phyloP scores from a whole-genome alignment of 169 alveolate species.

The Eimeria falciformis region DNA sequence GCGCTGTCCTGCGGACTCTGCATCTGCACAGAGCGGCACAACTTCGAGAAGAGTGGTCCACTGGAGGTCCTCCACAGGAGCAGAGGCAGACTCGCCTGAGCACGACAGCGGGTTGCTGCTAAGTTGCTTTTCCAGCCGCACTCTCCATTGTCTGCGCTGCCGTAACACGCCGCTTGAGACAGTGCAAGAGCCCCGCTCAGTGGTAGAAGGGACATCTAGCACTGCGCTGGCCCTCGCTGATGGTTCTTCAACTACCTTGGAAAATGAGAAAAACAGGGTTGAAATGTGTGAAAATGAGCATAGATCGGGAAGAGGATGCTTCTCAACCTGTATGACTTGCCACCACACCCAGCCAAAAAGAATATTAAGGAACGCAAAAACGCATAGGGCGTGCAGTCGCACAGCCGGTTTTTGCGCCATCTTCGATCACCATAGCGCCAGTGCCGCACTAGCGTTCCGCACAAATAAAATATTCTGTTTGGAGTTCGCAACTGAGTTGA shows the following conservation, averaged over 20 bases:
- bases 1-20: conserved; percentile 25
- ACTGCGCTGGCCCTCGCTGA: not conserved
- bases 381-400: conserved; percentile 56
- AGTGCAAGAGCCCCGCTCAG: not conserved
- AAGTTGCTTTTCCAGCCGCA: not conserved
- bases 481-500: too few relatives aligned
- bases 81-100: conserved; percentile 3
- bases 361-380: not conserved
- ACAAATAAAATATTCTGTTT: too few relatives aligned
- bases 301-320: conserved; percentile 53
- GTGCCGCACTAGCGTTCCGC: too few relatives aligned
- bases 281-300: not conserved
- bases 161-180: not conserved
- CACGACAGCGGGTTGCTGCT: not conserved
- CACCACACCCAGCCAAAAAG: conserved; percentile 56
- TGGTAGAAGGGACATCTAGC: not conserved
- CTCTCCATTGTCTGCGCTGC: conserved; percentile 11
- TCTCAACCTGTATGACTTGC: conserved; percentile 42
- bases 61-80: conserved; percentile 45
- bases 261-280: not conserved
- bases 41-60: conserved; percentile 2
- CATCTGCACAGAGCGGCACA: conserved; percentile 46
- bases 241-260: not conserved
- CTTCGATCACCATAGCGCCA: not conserved
- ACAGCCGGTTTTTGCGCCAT: conserved; percentile 41